These are phyloP conservation scores for Malus hybrid DNA, from an alignment of 331 rosid species.

Conservation along the genomic window DNA sequence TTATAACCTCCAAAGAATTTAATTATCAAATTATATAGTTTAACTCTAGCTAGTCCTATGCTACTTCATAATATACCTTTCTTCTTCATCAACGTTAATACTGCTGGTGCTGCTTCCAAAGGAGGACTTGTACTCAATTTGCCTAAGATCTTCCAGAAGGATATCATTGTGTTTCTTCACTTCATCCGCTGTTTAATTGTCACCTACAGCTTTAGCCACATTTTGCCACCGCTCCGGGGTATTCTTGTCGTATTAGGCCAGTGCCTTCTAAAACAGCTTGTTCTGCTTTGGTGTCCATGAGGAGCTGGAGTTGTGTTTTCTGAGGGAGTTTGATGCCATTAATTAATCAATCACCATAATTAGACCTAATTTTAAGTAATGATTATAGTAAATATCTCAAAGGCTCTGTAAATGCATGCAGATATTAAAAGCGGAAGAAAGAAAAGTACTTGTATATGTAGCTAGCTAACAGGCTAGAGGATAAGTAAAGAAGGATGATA, in stretches of 20 bases:
- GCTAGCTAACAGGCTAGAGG: neutral
- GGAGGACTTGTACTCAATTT: constrained; percentile 52
- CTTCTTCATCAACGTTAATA: constrained; percentile 29
- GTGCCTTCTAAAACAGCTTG: constrained; percentile 63
- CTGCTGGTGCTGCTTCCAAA: neutral
- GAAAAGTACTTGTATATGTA: neutral
- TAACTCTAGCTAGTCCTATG: no score
- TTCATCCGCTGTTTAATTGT: constrained; percentile 45
- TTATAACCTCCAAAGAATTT: no score
- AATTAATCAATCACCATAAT: neutral
- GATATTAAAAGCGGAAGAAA: neutral
- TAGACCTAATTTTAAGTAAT: neutral
- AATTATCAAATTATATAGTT: no score
- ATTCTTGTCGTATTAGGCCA: constrained; percentile 55
- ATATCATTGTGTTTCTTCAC: constrained; percentile 60
- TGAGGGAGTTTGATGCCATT: constrained; percentile 52
- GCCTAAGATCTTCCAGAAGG: constrained; percentile 58
- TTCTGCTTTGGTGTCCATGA: constrained; percentile 64
- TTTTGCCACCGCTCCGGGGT: constrained; percentile 67
- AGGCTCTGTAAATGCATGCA: neutral
- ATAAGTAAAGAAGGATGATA: neutral
- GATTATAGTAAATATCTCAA: neutral
- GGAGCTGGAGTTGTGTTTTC: constrained; percentile 28
- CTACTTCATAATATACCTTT: constrained; percentile 19
- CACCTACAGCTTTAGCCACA: constrained; percentile 63